Base-by-base conservation (phyloP, 78 protist species). In the Mastigamoeba balamuthi region DNA sequence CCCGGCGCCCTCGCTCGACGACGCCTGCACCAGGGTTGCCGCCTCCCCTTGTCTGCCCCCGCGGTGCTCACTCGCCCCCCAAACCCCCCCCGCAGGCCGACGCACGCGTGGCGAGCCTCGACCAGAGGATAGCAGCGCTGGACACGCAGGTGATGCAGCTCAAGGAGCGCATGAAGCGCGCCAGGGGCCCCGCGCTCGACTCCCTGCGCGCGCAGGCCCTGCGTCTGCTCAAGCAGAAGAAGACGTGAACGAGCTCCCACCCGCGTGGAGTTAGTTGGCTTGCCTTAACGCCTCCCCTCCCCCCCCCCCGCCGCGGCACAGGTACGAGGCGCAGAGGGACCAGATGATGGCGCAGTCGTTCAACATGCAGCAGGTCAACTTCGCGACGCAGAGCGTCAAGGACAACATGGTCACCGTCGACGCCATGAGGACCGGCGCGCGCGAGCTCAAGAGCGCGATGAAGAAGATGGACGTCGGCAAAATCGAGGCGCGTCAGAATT, bases 281-380 rank as follows among this genome's bases (percentile, higher is more conserved):
- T 23, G 2, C 69, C 17, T 7, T 67, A 3, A 4, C 68, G 58
- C 33, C 5, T 64, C 17, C 1, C 5, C 39, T 17, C 28, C 69
- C 17, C 8, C 74, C 4, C 7, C 9, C 30, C 1, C 43, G 1
- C 3, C 43, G 30, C 27, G 9, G 0, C 30, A 64, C 29, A 77
- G 76, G 41, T 89, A 90, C 40, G 91, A 87, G 40, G 75, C 43
- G 42, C 94, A 90, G 73, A 43, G 89, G 29, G 89, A 87, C 48
- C 84, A 78, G 72, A 29, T 90, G 43, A n/a, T 69, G 73, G 63
- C 44, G 53, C 88, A 84, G 77, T 72, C 89, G 30, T 90, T 90
- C 76, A 90, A 84, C 74, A 78, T 90, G 89, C 91, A 90, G 23
- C 94, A 90, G 79, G 83, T 75, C 9, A 64, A 66, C 23, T 84